Conservation (phyloP, 2,329 filamentous ascomycete genomes). For the Alternaria arborescens region DNA sequence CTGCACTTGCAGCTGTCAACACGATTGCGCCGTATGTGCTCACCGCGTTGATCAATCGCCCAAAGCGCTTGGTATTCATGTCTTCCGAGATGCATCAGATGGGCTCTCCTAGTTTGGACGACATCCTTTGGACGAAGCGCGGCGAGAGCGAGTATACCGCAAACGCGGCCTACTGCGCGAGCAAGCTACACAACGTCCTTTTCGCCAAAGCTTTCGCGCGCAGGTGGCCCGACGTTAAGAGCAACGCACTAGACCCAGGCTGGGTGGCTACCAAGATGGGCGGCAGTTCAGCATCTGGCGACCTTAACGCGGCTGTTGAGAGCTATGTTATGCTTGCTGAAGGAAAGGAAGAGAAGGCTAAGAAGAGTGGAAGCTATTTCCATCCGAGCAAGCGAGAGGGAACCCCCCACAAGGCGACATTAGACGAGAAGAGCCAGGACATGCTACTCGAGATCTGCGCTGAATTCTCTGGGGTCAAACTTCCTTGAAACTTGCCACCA, state of each 20-base stretch:
- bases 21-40: constrained; percentile 67
- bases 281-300: constrained; percentile 57
- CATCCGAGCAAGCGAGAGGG: constrained; percentile 38
- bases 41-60: constrained; percentile 60
- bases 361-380: constrained; percentile 53
- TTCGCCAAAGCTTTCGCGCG: constrained; percentile 64
- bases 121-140: constrained; percentile 52
- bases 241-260: constrained; percentile 61
- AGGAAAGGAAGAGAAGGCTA: constrained; percentile 44
- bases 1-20: constrained; percentile 64
- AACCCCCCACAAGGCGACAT: constrained; percentile 36
- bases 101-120: constrained; percentile 56
- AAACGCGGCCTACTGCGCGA: constrained; percentile 60
- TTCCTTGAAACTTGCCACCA: too few relatives aligned
- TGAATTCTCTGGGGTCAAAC: constrained; percentile 39
- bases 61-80: constrained; percentile 62
- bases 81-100: constrained; percentile 61
- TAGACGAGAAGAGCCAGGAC: constrained; percentile 56
- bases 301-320: constrained; percentile 58
- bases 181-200: constrained; percentile 65
- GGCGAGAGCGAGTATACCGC: constrained; percentile 46
- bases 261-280: constrained; percentile 67
- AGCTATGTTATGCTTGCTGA: constrained; percentile 60
- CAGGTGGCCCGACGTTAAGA: constrained; percentile 56
- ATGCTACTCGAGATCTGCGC: constrained; percentile 53